phyloP scores from a whole-genome alignment of 176 grass and related monocot genomes.

The Leersia perrieri region DNA sequence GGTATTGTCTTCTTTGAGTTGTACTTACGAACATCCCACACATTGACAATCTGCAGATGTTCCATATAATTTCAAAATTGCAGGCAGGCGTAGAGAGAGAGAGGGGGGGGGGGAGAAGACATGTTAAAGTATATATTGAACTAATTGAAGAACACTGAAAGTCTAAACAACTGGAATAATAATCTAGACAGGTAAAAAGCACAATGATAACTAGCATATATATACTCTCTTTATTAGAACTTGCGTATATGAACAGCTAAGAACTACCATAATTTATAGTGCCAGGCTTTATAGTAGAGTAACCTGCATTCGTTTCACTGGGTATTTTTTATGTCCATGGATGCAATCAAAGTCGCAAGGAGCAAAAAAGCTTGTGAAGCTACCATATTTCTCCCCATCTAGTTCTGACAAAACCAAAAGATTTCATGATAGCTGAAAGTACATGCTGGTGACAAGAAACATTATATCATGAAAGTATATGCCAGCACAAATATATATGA shows the following conservation, averaged over 20 bases:
- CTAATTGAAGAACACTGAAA: slow-evolving; percentile 18
- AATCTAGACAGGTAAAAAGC: background rate
- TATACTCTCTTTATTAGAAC: background rate
- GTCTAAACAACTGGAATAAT: background rate
- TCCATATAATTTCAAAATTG: slow-evolving; percentile 14
- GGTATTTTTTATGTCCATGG: background rate
- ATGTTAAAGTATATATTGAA: background rate
- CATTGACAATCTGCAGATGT: slow-evolving; percentile 69
- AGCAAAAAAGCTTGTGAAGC: background rate
- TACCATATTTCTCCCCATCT: background rate
- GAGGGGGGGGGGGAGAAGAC: no score
- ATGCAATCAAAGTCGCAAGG: background rate
- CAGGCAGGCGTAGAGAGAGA: slow-evolving; percentile 17
- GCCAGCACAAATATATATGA: slow-evolving; percentile 6
- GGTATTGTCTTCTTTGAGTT: slow-evolving; percentile 81
- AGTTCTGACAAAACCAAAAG: slow-evolving; percentile 9
- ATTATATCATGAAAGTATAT: background rate
- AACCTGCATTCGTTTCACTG: background rate
- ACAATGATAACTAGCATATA: background rate
- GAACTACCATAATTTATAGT: background rate
- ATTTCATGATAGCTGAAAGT: background rate
- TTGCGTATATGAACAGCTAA: background rate
- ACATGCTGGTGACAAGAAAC: background rate
- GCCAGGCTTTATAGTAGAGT: background rate
- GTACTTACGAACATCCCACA: slow-evolving; percentile 73